phyloP scores from a whole-genome alignment of 2,329 filamentous ascomycete genomes.

The Trichoderma sp. region DNA sequence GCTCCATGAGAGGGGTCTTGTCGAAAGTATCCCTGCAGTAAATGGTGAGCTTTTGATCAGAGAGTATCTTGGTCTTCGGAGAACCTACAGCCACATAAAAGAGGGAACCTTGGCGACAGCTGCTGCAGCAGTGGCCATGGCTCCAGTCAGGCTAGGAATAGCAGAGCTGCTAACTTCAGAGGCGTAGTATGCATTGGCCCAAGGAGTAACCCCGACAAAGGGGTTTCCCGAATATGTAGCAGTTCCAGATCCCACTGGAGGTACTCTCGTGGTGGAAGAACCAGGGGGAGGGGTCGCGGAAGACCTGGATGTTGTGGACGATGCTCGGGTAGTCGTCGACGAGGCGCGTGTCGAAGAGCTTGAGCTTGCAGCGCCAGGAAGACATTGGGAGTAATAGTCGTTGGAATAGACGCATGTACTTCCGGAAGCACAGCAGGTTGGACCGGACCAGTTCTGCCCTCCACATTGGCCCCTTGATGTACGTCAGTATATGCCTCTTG shows the following conservation, averaged over 20 bases:
- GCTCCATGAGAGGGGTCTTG: slow-evolving; percentile 2
- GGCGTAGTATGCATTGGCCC: slow-evolving; percentile 11
- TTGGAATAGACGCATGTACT: slow-evolving; percentile 16
- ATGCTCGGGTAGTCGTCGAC: not conserved
- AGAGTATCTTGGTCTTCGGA: too few species aligned
- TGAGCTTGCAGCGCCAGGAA: slow-evolving; percentile 7
- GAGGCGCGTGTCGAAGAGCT: slow-evolving; percentile 5
- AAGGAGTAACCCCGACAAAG: slow-evolving; percentile 7
- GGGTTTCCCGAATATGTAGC: slow-evolving; percentile 12
- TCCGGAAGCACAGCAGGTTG: slow-evolving; percentile 14
- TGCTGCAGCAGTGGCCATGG: slow-evolving; percentile 15
- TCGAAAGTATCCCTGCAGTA: slow-evolving; percentile 3
- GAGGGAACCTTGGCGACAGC: slow-evolving; percentile 14
- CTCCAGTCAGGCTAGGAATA: slow-evolving; percentile 15
- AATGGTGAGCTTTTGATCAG: too few species aligned
- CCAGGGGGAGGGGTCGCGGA: not conserved
- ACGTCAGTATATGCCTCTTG: not conserved
- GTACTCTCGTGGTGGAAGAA: not conserved
- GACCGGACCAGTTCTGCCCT: slow-evolving; percentile 6
- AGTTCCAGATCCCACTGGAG: slow-evolving; percentile 14
- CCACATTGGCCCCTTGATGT: slow-evolving; percentile 7
- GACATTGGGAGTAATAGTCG: slow-evolving; percentile 16
- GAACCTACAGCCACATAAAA: slow-evolving; percentile 16
- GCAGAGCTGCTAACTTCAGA: slow-evolving; percentile 10
- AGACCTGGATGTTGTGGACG: not conserved